Evolutionary conservation across 768 basidiomycete genomes (phyloP), one percentile per base, ranked within the genome.

Genomic region (Kwoniella heveanensis): DNA sequence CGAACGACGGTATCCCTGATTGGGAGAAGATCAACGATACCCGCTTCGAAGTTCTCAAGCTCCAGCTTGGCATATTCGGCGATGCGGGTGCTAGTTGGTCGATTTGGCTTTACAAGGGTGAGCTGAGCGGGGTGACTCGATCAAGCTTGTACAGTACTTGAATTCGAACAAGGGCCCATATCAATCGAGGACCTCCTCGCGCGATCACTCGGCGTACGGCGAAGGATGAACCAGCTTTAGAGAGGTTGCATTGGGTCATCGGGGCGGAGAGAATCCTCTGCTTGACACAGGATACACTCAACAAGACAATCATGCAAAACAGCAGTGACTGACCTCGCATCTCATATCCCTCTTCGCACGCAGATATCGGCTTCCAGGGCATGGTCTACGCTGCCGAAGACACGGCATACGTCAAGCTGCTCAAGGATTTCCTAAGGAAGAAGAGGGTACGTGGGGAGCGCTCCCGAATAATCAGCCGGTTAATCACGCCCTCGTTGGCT

Each of bases 101-200:
- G 0, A 92, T 91, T 81, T 92, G 91, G 91, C 80, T 90, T 21
- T 92, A 89, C 85, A 80, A 92, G 89, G 76, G 70, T 69, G 37
- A 39, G 64, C n/a, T 51, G 13, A 32, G 36, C 32, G 50, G 29
- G 21, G 8, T 7, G 19, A 7, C n/a, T n/a, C n/a, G n/a, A n/a
- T n/a, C n/a, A n/a, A n/a, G n/a, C n/a, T n/a, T n/a, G n/a, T n/a
- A n/a, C n/a, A n/a, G n/a, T n/a, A n/a, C n/a, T n/a, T n/a, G n/a
- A n/a, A n/a, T n/a, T n/a, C n/a, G n/a, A n/a, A n/a, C n/a, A n/a
- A n/a, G n/a, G n/a, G n/a, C n/a, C n/a, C n/a, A n/a, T n/a, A n/a
- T n/a, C n/a, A n/a, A n/a, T n/a, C n/a, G n/a, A n/a, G n/a, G n/a
- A n/a, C n/a, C n/a, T n/a, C n/a, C n/a, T n/a, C n/a, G n/a, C n/a